Evolutionary conservation across 345 rosid species (phyloP), one percentile per base, ranked within the genome.

Genomic region (Citrus reticulata): DNA sequence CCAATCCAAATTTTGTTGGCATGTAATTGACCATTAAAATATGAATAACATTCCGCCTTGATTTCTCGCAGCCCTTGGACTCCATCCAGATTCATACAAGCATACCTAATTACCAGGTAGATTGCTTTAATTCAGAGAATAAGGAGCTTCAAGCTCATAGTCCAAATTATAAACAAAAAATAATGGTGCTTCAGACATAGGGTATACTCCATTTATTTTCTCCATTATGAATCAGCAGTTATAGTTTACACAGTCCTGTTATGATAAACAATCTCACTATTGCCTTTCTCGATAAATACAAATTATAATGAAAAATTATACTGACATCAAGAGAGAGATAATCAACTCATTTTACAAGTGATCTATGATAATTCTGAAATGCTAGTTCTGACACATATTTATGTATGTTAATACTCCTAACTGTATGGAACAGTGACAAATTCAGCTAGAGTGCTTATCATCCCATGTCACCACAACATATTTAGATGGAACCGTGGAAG

Each of bases 1-100:
- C 98, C 97, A 40, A 89, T 92, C 98, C 98, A 93, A 68, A 93
- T 91, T 82, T 74, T 89, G 83, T 93, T 93, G 74, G 88, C 91
- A 86, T 91, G 93, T 76, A 91, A 80, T 74, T 93, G 95, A 58
- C 98, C 98, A 85, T 88, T 82, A 83, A 86, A 93, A 79, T 91
- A 93, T 22, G 98, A 92, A 81, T 89, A 92, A 57, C 85, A 79
- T 81, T 90, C 97, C 35, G 86, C 91, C 72, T 85, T 83, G 35
- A 89, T 81, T 88, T 91, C 93, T 60, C 82, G 85, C 30, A 93
- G 83, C 66, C 95, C 89, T 78, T 91, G 91, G 76, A 93, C 84
- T 80, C 85, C 86, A 66, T 86, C 85, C 37, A 93, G 85, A 79
- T 88, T 80, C 80, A 93, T 86, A 76, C 80, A 78, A 40, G 89